Evolutionary conservation across 192 early-diverging fungal species (phyloP), one percentile per base, ranked within the genome.

Genomic region (Umbelopsis isabellina): DNA sequence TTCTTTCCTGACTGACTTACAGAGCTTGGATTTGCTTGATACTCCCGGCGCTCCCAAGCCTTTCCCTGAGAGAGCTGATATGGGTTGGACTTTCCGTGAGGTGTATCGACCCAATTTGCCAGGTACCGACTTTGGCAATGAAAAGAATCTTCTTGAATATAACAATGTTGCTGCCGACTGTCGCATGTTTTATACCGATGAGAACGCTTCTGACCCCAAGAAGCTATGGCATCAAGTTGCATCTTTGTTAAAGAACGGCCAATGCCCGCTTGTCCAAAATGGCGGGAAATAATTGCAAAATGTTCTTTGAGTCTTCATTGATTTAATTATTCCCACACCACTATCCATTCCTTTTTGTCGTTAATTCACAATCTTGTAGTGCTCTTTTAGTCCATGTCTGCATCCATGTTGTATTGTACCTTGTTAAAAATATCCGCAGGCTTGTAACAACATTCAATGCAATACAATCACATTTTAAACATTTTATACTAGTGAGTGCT

Each of bases 1-100:
- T 15, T 50, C 61, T 1, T 78, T 78, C 58, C 50, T 78, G 33
- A 64, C 52, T 11, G 76, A 78, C n/a, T 25, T 78, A 2, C 72
- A 73, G 11, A 21, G 35, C 4, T 49, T 78, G 21, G 72, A 61
- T 37, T 27, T 78, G 0, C 65, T 69, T 1, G 49, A 78, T 30
- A 68, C 70, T 30, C 70, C 76, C 13, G 68, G 73, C 37, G 76
- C 76, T 12, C 76, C 76, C 20, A 35, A 61, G n/a, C 68, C 76
- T 13, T 78, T 78, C 67, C 76, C 76, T 37, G 53, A 73, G n/a
- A 25, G 68, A 37, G 76, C 76, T 41, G 76, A 78, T 61, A 78
- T 78, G 76, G 76, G 76, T 8, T 78, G 72, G 71, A 78, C 76
- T 15, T 78, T 78, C 68, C 68, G 76, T 66, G 76, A 78, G 20